Conservation (phyloP, 176 grass and related monocot genomes). For the Poa annua region DNA sequence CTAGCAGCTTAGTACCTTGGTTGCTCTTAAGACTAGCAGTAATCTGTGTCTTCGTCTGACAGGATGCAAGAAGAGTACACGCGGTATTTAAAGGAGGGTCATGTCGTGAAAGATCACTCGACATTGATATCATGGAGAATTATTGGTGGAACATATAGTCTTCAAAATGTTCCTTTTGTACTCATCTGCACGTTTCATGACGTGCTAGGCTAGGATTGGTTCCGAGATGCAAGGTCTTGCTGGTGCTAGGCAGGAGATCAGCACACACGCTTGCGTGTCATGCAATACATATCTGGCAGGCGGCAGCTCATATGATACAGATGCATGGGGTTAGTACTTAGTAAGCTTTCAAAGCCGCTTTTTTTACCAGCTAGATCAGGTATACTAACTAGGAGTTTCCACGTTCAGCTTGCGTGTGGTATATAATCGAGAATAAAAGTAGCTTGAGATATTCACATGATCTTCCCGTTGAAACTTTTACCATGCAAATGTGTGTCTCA, state of each 20-base stretch:
- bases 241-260: not conserved
- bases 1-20: not conserved
- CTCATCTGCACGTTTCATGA: not conserved
- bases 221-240: not conserved
- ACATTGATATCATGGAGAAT: constrained; percentile 27
- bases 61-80: not conserved
- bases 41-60: not conserved
- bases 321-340: not conserved
- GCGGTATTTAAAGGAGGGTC: constrained; percentile 50
- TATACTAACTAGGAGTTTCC: constrained; percentile 14
- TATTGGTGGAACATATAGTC: not conserved
- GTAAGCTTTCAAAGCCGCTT: constrained; percentile 12
- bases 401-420: constrained; percentile 26
- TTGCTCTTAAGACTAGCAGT: not conserved
- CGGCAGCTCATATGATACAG: not conserved
- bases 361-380: constrained; percentile 3
- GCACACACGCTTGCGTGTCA: constrained; percentile 7
- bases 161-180: constrained; percentile 26
- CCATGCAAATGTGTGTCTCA: not conserved
- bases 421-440: not conserved
- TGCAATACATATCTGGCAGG: not conserved
- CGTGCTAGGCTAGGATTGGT: not conserved
- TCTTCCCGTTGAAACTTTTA: not conserved
- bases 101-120: constrained; percentile 9
- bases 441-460: not conserved